A percentile compares a stretch with the other conserved stretches of the same genome.
These are phyloP conservation scores for Royoungia palumana DNA, from an alignment of 768 basidiomycete genomes.

Conservation along the genomic window DNA sequence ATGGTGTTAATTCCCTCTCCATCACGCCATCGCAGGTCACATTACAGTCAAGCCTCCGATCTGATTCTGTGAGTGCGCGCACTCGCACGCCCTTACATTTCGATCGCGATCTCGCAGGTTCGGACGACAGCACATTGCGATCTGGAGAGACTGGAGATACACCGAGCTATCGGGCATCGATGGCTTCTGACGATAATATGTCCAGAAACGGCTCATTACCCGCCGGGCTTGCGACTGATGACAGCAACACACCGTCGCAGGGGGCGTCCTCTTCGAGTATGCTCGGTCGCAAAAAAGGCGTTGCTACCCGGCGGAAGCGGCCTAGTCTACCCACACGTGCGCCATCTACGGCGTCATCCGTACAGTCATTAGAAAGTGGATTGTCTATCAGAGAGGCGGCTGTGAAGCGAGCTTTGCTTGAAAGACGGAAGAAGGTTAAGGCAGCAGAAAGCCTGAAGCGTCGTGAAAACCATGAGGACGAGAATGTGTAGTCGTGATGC, in stretches of 20 bases:
- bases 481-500: not conserved
- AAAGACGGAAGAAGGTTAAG: constrained; percentile 23
- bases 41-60: constrained; percentile 1
- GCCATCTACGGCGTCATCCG: constrained; percentile 27
- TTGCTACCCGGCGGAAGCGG: constrained; percentile 15
- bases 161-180: not conserved
- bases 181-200: not conserved
- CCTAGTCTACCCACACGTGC: constrained; percentile 19
- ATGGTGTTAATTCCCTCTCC: not conserved
- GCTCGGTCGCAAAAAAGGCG: constrained; percentile 22
- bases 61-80: constrained; percentile 1
- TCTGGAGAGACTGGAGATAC: not conserved
- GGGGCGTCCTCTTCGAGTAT: constrained; percentile 10
- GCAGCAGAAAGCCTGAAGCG: constrained; percentile 6
- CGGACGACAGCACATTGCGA: not conserved
- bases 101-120: not conserved
- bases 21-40: constrained; percentile 4
- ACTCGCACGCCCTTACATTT: constrained; percentile 2
- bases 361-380: constrained; percentile 22
- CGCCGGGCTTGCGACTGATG: constrained; percentile 1
- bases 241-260: not conserved
- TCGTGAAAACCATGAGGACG: not conserved
- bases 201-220: constrained; percentile 14
- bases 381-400: constrained; percentile 20
- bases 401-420: constrained; percentile 25